Base-by-base conservation (phyloP, 208 protist species). In the Leishmania amazonensis region DNA sequence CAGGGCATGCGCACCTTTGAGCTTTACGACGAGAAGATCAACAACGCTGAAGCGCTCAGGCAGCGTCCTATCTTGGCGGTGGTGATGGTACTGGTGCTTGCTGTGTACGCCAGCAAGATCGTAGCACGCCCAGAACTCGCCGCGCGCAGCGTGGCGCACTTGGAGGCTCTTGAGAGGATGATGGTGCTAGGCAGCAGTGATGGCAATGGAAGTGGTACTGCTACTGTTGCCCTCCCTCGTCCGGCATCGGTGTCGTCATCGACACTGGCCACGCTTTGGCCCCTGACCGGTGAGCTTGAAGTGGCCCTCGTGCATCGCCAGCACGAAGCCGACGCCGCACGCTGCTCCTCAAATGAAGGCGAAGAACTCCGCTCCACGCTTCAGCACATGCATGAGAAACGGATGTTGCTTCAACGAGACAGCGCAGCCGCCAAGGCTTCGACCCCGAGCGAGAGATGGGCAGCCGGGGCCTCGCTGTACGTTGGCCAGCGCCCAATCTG, bases 401-500 rank as follows among this genome's bases (percentile, higher is more conserved):
- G 77, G 28, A 45, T 72, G 38, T 38, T 45, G 19, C n/a, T 74
- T 15, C 57, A 21, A 3, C 60, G 72, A 57, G 54, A 35, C 40
- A 40, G 73, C 3, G 45, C 21, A 64, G 45, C 68, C 28, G 11
- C 64, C 28, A 35, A 81, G 28, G 60, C 75, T 7, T 60, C 76
- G 40, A 81, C 83, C 15, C 70, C 73, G 15, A 79, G 82, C 57
- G 81, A 87, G 64, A 87, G 91, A 8, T 96, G 94, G 93, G 81
- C 51, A 1, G 71, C 51, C 11, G 81, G 85, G 57, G 72, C 75
- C n/a, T 84, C 83, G 42, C 90, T 93, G 82, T 97, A 94, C 83
- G 83, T 97, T 76, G 94, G 94, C 8, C 94, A 97, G 71, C 71
- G 86, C 9, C 91, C 88, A 53, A 83, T 92, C 40, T 96, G 92